phyloP scores from a whole-genome alignment of 177 flowering plant species.

The Vitis hybrid region DNA sequence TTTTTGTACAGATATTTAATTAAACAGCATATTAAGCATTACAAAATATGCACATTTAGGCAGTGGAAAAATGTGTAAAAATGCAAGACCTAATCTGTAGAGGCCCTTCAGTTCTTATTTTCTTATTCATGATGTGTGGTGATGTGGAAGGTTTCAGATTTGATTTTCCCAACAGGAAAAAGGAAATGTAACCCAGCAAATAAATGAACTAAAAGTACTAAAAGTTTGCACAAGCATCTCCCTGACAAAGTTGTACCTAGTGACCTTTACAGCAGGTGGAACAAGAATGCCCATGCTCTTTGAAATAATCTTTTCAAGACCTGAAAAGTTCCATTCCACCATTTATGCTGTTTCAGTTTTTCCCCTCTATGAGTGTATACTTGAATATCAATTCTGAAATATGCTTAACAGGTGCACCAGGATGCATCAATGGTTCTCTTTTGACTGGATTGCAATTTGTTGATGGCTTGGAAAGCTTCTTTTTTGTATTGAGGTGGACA shows the following conservation, averaged over 20 bases:
- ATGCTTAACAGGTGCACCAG: slow-evolving; percentile 85
- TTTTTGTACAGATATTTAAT: no score
- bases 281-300: background rate
- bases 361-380: background rate
- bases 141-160: no score
- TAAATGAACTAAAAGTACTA: no score
- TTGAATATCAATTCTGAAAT: slow-evolving; percentile 3
- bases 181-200: no score
- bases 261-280: background rate
- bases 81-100: background rate
- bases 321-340: background rate
- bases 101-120: background rate
- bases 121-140: no score
- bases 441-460: slow-evolving; percentile 90
- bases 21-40: no score
- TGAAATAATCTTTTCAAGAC: background rate
- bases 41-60: no score
- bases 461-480: slow-evolving; percentile 74
- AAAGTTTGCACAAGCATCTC: no score
- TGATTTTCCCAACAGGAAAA: no score
- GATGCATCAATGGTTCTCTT: slow-evolving; percentile 83
- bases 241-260: no score
- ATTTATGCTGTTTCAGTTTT: background rate
- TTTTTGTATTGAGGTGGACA: slow-evolving; percentile 89
- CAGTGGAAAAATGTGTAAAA: no score